Conservation (phyloP, 805 yeast species). For the Suhomyces kilbournensis region DNA sequence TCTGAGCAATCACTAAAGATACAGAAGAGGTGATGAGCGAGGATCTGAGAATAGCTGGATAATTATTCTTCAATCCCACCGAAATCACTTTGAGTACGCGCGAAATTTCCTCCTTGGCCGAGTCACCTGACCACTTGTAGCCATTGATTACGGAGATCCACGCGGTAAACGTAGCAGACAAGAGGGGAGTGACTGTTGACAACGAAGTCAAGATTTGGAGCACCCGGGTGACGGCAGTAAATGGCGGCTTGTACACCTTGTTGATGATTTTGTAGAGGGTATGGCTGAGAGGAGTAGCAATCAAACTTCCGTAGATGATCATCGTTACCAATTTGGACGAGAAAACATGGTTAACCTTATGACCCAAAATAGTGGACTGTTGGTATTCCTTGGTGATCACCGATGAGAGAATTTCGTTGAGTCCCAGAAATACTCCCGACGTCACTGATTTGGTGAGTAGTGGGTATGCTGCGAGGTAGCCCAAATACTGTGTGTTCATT, state of each 20-base stretch:
- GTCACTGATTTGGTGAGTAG: conserved; percentile 58
- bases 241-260: conserved; percentile 42
- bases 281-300: conserved; percentile 60
- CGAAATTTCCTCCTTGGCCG: conserved; percentile 4
- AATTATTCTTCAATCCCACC: conserved; percentile 40
- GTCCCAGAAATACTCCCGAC: conserved; percentile 50
- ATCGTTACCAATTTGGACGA: conserved; percentile 49
- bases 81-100: conserved; percentile 17
- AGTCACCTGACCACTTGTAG: conserved; percentile 18
- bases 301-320: conserved; percentile 52
- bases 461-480: conserved; percentile 46
- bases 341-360: conserved; percentile 37
- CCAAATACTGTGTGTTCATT: conserved; percentile 33
- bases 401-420: conserved; percentile 59
- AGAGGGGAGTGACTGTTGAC: conserved; percentile 53
- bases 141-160: conserved; percentile 53
- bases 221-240: conserved; percentile 38
- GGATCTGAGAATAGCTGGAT: conserved; percentile 45
- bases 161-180: conserved; percentile 46
- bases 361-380: conserved; percentile 11
- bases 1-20: conserved; percentile 55
- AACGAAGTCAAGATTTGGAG: conserved; percentile 52
- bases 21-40: conserved; percentile 55
- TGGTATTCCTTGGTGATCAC: conserved; percentile 45
- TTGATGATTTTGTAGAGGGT: conserved; percentile 45